phyloP scores from a whole-genome alignment of 192 early-diverging fungal genomes.

The Linderina pennispora region DNA sequence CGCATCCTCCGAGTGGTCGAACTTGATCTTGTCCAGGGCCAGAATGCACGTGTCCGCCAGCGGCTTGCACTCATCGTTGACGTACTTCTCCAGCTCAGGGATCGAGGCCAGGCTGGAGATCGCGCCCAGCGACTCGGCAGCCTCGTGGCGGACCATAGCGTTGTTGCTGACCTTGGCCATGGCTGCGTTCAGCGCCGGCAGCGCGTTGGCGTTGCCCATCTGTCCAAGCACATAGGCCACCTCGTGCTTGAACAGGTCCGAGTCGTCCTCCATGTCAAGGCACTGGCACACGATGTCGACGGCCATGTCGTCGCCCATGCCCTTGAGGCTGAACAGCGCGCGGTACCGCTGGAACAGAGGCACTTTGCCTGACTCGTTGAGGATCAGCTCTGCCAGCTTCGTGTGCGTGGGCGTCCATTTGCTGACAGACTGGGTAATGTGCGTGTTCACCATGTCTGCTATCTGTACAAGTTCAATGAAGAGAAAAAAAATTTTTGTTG shows the following conservation, averaged over 20 bases:
- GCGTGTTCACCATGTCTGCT: conserved; percentile 42
- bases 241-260: conserved; percentile 91
- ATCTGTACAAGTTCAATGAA: not conserved
- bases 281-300: conserved; percentile 80
- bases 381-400: conserved; percentile 57
- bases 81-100: conserved; percentile 67
- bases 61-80: conserved; percentile 59
- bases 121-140: conserved; percentile 93
- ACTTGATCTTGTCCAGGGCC: conserved; percentile 81
- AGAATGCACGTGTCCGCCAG: conserved; percentile 88
- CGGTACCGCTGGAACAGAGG: conserved; percentile 86
- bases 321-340: conserved; percentile 89
- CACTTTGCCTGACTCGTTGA: conserved; percentile 52
- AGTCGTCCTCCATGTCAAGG: conserved; percentile 68
- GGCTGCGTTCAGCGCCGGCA: conserved; percentile 59
- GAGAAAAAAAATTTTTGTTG: conserved; percentile 3
- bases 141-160: conserved; percentile 97
- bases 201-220: conserved; percentile 78
- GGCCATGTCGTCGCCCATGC: conserved; percentile 59
- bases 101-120: conserved; percentile 69
- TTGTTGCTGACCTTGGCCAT: conserved; percentile 66
- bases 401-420: conserved; percentile 51
- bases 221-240: conserved; percentile 95
- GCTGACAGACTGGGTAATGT: conserved; percentile 23
- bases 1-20: conserved; percentile 51